Percentiles rank a stretch among this genome's conserved stretches.
These are phyloP conservation scores for Psidium guajava DNA, from an alignment of 345 rosid genomes.

Conservation along the genomic window DNA sequence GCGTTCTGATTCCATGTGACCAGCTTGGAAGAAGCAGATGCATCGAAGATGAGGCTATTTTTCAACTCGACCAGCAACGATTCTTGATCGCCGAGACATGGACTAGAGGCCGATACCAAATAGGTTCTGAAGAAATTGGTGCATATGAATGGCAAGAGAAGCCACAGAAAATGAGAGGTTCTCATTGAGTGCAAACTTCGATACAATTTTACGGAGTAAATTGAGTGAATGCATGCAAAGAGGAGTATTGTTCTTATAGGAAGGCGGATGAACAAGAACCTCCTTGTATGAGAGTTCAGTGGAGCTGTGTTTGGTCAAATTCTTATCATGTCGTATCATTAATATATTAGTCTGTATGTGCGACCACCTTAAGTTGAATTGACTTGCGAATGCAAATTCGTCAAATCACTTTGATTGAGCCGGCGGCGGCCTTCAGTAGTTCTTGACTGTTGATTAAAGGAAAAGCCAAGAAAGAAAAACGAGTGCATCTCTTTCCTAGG, in stretches of 20 bases:
- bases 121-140: neutral
- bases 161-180: neutral
- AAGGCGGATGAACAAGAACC: neutral
- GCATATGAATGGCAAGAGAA: neutral
- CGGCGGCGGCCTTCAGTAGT: too few species aligned
- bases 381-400: too few species aligned
- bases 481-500: too few species aligned
- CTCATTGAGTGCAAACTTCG: neutral
- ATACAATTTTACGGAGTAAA: neutral
- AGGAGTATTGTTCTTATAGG: neutral
- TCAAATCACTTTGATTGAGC: too few species aligned
- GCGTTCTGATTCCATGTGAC: conserved; percentile 11
- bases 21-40: neutral
- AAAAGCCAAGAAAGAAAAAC: too few species aligned
- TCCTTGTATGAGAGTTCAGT: neutral
- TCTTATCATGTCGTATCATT: neutral
- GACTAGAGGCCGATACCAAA: conserved; percentile 7
- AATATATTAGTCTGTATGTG: too few species aligned
- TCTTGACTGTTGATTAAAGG: too few species aligned
- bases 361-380: too few species aligned
- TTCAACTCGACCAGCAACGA: conserved; percentile 15
- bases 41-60: conserved; percentile 1
- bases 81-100: conserved; percentile 21
- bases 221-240: neutral
- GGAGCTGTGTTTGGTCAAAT: neutral